These are phyloP conservation scores for Raphanus raphanistrum DNA, from an alignment of 345 rosid genomes.

Conservation along the genomic window DNA sequence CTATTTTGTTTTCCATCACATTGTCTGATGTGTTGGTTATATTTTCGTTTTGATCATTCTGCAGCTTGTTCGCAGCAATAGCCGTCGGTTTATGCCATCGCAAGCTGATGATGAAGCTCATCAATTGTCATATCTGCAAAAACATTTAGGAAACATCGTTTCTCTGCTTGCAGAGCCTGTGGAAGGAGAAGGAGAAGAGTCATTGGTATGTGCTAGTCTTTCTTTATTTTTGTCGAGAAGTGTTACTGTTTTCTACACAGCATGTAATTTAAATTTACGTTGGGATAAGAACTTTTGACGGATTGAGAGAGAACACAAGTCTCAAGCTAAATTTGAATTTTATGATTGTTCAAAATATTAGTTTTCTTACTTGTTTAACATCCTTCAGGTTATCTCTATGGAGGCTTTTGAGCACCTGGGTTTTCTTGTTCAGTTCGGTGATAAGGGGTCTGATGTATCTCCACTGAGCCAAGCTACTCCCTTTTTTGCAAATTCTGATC, in stretches of 20 bases:
- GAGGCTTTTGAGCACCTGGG: slow-evolving; percentile 98
- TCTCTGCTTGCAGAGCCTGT: slow-evolving; percentile 83
- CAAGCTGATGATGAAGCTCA: slow-evolving; percentile 98
- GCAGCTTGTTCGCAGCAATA: slow-evolving; percentile 97
- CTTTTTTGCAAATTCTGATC: slow-evolving; percentile 97
- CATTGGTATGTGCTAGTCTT: slow-evolving; percentile 60
- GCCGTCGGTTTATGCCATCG: slow-evolving; percentile 94
- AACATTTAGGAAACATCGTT: slow-evolving; percentile 83
- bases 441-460: slow-evolving; percentile 75
- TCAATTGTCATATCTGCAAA: slow-evolving; percentile 91
- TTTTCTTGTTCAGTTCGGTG: slow-evolving; percentile 90
- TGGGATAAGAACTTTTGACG: neutral
- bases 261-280: neutral
- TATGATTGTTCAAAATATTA: slow-evolving; percentile 16
- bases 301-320: slow-evolving; percentile 10
- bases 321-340: slow-evolving; percentile 5
- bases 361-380: slow-evolving; percentile 26
- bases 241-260: neutral
- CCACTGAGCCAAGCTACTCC: slow-evolving; percentile 89
- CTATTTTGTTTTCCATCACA: neutral
- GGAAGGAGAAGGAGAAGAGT: slow-evolving; percentile 87
- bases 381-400: slow-evolving; percentile 77
- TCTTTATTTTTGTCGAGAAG: slow-evolving; percentile 4
- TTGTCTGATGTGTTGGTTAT: neutral
- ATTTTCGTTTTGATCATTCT: slow-evolving; percentile 17